Percentiles rank a stretch among this genome's conserved stretches.
Evolutionary conservation across 1,284 basidiomycete genomes (phyloP).

Genomic region (Cerrena zonata): DNA sequence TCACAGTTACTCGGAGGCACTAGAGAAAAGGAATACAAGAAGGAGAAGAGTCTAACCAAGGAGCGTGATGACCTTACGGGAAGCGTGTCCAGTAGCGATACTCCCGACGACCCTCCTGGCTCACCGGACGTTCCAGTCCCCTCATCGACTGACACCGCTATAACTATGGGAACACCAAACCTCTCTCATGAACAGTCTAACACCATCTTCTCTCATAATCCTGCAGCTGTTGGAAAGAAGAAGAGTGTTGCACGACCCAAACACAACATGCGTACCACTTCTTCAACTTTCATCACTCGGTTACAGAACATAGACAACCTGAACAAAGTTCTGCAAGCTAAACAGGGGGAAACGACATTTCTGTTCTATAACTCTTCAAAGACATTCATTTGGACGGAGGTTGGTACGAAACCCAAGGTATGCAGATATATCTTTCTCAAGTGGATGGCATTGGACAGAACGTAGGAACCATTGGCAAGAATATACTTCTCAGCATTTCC

Average conservation of each 20-base stretch:
- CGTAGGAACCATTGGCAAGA: slow-evolving; percentile 77
- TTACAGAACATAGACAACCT: slow-evolving; percentile 77
- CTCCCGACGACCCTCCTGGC: slow-evolving; percentile 46
- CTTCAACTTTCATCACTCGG: slow-evolving; percentile 84
- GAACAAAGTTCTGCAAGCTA: slow-evolving; percentile 65
- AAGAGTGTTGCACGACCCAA: slow-evolving; percentile 69
- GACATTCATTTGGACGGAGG: slow-evolving; percentile 78
- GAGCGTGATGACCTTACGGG: slow-evolving; percentile 50
- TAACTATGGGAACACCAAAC: slow-evolving; percentile 31
- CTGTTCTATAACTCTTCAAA: slow-evolving; percentile 80
- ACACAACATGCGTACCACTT: slow-evolving; percentile 82
- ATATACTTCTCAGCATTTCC: slow-evolving; percentile 83
- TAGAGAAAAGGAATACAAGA: slow-evolving; percentile 52
- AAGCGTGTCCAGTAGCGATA: slow-evolving; percentile 73
- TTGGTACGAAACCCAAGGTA: slow-evolving; percentile 74
- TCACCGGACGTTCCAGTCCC: slow-evolving; percentile 38
- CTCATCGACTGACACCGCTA: slow-evolving; percentile 17
- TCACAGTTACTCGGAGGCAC: slow-evolving; percentile 61
- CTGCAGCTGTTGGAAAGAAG: slow-evolving; percentile 43
- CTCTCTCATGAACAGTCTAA: slow-evolving; percentile 30
- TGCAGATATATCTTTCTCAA: slow-evolving; percentile 3
- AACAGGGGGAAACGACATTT: slow-evolving; percentile 77
- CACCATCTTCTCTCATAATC: slow-evolving; percentile 41
- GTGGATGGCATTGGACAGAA: slow-evolving; percentile 2
- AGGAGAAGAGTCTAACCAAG: slow-evolving; percentile 28